Percentiles rank a stretch among this genome's conserved stretches.
Evolutionary conservation across 2,329 filamentous ascomycete species (phyloP).

Genomic region (Pyricularia sp.): DNA sequence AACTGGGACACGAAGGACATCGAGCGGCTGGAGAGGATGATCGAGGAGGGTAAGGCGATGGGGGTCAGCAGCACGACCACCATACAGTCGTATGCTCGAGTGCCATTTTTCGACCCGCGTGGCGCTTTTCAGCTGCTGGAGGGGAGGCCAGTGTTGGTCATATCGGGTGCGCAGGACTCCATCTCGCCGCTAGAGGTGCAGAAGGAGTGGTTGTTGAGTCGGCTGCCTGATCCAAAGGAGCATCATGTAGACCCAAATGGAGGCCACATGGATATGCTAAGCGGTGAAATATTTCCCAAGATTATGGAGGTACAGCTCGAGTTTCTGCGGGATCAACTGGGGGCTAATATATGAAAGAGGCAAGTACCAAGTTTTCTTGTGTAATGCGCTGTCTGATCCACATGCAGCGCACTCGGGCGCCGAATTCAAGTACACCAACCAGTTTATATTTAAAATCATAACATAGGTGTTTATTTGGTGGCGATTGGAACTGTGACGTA

Average conservation of each 20-base stretch:
- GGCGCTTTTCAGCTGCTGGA: background rate
- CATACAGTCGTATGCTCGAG: background rate
- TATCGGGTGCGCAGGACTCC: background rate
- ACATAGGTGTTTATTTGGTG: too few relatives aligned
- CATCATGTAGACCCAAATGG: background rate
- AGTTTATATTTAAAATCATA: too few relatives aligned
- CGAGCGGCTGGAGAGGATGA: background rate
- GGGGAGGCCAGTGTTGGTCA: background rate
- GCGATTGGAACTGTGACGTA: too few relatives aligned
- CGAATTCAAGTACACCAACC: too few relatives aligned
- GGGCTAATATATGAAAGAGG: background rate
- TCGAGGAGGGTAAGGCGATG: background rate
- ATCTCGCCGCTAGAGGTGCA: background rate
- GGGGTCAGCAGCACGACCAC: background rate
- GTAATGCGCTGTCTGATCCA: too few relatives aligned
- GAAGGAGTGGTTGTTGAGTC: background rate
- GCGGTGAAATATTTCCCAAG: background rate
- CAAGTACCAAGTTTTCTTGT: too few relatives aligned
- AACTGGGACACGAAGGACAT: background rate
- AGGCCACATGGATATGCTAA: background rate
- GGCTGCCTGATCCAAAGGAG: background rate
- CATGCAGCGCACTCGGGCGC: too few relatives aligned
- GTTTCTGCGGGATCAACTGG: background rate
- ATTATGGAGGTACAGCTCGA: background rate
- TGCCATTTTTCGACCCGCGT: background rate